Evolutionary conservation across 352 stramenopile species (phyloP).

Genomic region (Globisporangium lucens): DNA sequence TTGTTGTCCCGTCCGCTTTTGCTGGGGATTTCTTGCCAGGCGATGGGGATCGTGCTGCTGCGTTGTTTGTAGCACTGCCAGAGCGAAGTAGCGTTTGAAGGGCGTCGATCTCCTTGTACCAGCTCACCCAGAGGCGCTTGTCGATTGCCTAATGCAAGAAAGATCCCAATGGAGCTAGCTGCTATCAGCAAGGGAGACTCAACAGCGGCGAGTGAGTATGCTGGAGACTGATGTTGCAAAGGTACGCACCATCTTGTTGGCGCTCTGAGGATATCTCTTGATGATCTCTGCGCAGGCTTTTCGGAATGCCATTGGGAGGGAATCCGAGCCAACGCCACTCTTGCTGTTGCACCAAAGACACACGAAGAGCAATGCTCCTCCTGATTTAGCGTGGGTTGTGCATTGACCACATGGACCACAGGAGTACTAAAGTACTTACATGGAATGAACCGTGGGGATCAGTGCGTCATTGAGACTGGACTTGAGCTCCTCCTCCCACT

Average conservation of each 20-base stretch:
- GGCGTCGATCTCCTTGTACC: conserved; percentile 51
- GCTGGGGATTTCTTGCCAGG: not conserved
- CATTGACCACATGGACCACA: not conserved
- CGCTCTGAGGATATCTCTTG: conserved; percentile 26
- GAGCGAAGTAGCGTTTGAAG: conserved; percentile 21
- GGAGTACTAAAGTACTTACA: not conserved
- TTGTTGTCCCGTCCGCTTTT: not conserved
- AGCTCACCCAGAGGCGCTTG: conserved; percentile 59
- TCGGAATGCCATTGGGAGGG: conserved; percentile 21
- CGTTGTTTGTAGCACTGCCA: conserved; percentile 11
- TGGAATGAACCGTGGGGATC: not conserved
- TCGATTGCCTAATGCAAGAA: conserved; percentile 37
- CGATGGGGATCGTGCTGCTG: not conserved
- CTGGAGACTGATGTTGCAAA: not conserved
- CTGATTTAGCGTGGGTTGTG: not conserved
- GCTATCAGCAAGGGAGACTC: not conserved
- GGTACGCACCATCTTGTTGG: conserved; percentile 32
- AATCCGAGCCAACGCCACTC: not conserved
- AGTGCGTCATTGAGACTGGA: not conserved
- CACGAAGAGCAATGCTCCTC: not conserved
- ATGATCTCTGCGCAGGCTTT: conserved; percentile 38
- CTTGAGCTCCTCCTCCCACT: conserved; percentile 9
- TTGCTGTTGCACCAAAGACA: not conserved
- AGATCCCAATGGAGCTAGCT: not conserved
- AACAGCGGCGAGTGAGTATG: not conserved